Evolutionary conservation across 345 rosid species (phyloP).

Genomic region (Salix exigua): DNA sequence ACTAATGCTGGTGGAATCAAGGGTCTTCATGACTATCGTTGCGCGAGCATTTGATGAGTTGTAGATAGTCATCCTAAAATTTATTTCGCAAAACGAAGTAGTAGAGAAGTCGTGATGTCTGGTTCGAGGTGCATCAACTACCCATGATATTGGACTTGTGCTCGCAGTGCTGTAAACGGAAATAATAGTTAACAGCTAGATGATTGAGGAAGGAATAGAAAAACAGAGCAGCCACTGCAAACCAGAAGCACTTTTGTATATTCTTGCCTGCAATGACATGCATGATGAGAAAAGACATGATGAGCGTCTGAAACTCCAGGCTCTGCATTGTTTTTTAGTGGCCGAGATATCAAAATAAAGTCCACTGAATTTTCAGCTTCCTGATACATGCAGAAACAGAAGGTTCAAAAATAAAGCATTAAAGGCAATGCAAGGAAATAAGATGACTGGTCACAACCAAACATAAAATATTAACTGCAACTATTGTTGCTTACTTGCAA

Average conservation of each 20-base stretch:
- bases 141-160: slow-evolving; percentile 70
- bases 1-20: slow-evolving; percentile 27
- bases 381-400: slow-evolving; percentile 39
- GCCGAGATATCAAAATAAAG: slow-evolving; percentile 62
- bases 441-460: neutral
- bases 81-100: slow-evolving; percentile 45
- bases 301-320: slow-evolving; percentile 42
- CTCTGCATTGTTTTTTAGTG: slow-evolving; percentile 28
- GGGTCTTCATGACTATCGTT: slow-evolving; percentile 46
- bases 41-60: slow-evolving; percentile 52
- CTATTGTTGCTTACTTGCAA: neutral
- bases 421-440: neutral
- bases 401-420: neutral
- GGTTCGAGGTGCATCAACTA: slow-evolving; percentile 56
- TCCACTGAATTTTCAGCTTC: slow-evolving; percentile 51
- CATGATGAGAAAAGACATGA: slow-evolving; percentile 64
- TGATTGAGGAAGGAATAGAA: slow-evolving; percentile 1
- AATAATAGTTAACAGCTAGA: slow-evolving; percentile 4
- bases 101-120: slow-evolving; percentile 58
- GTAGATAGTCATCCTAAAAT: slow-evolving; percentile 56
- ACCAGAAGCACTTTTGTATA: neutral
- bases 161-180: slow-evolving; percentile 46
- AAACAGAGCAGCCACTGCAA: neutral
- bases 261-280: slow-evolving; percentile 77
- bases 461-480: neutral